Evolutionary conservation across 805 yeast genomes (phyloP).

Genomic region (Starmerella asiatica): DNA sequence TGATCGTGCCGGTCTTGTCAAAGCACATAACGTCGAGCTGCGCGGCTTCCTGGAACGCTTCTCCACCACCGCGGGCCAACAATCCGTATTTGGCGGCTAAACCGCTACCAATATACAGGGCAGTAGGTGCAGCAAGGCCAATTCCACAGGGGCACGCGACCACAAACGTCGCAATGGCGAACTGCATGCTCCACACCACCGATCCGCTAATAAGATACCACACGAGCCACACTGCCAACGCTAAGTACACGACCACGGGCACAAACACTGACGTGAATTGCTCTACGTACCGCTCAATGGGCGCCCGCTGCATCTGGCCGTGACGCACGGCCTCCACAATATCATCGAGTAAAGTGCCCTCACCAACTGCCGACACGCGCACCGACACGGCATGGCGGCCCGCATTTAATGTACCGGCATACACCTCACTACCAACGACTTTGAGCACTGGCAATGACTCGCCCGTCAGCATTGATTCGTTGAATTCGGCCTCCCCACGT

Average conservation of each 20-base stretch:
- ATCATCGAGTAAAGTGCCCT: slow-evolving; percentile 54
- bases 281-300: slow-evolving; percentile 61
- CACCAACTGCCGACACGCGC: slow-evolving; percentile 43
- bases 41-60: slow-evolving; percentile 68
- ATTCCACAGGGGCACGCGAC: slow-evolving; percentile 80
- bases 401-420: slow-evolving; percentile 56
- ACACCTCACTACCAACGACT: slow-evolving; percentile 48
- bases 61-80: slow-evolving; percentile 68
- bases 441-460: slow-evolving; percentile 52
- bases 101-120: slow-evolving; percentile 66
- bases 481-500: slow-evolving; percentile 64
- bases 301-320: slow-evolving; percentile 61
- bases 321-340: slow-evolving; percentile 57
- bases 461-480: slow-evolving; percentile 85
- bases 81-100: slow-evolving; percentile 66
- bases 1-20: slow-evolving; percentile 69
- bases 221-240: slow-evolving; percentile 51
- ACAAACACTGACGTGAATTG: slow-evolving; percentile 57
- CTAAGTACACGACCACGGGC: slow-evolving; percentile 49
- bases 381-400: slow-evolving; percentile 45
- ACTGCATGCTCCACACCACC: slow-evolving; percentile 65
- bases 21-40: slow-evolving; percentile 50
- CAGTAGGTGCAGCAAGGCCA: slow-evolving; percentile 77
- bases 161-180: slow-evolving; percentile 67
- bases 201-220: slow-evolving; percentile 64